A percentile compares a stretch with the other conserved stretches of the same genome.
Evolutionary conservation across 306 rosid genomes (phyloP).

Genomic region (Castanospermum australe): DNA sequence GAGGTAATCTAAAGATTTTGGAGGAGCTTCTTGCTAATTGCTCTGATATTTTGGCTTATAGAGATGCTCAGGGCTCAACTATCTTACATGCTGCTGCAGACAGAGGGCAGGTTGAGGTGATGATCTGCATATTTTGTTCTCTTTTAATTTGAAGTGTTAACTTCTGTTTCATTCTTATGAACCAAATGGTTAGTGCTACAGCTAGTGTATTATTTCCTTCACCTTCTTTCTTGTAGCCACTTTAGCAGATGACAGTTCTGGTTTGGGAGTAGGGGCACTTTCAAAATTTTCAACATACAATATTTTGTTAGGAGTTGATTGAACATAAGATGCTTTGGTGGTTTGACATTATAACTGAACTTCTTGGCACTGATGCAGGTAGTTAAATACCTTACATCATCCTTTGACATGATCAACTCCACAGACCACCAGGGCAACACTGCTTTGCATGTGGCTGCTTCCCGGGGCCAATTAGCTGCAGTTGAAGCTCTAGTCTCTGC

Average conservation of each 20-base stretch:
- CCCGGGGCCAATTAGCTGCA: conserved; percentile 77
- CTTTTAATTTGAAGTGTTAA: neutral
- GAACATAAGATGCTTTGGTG: neutral
- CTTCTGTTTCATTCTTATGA: neutral
- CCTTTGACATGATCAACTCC: conserved; percentile 62
- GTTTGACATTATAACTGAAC: neutral
- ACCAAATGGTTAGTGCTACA: neutral
- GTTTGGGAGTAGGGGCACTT: neutral
- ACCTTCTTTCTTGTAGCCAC: neutral
- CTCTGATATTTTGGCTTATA: conserved; percentile 70
- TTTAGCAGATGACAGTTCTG: neutral
- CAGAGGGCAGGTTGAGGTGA: conserved; percentile 90
- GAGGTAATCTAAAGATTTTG: conserved; percentile 73
- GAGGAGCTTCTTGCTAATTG: conserved; percentile 74
- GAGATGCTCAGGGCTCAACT: conserved; percentile 84
- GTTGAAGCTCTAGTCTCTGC: conserved; percentile 72
- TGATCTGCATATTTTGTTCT: conserved; percentile 7
- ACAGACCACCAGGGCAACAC: conserved; percentile 82
- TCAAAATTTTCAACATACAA: neutral
- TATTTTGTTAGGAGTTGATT: neutral
- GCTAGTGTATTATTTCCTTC: neutral
- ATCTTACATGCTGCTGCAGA: conserved; percentile 92
- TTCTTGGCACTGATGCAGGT: conserved; percentile 57
- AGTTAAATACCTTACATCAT: conserved; percentile 55
- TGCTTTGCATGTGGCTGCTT: conserved; percentile 88